phyloP scores from a whole-genome alignment of 1,284 basidiomycete species.

The Sutorius eximius region DNA sequence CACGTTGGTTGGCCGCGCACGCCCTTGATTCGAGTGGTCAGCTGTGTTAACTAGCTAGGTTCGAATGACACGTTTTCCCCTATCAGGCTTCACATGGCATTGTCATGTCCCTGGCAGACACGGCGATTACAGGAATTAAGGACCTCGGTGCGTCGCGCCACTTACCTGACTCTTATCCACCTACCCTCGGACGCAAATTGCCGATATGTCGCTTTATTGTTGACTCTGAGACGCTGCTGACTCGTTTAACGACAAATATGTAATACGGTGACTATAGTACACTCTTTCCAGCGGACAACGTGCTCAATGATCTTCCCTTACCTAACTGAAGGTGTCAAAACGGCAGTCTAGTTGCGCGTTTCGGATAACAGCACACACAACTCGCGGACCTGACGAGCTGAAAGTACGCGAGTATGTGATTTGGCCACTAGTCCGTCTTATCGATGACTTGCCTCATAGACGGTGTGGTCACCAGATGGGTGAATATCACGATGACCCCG shows the following conservation, averaged over 20 bases:
- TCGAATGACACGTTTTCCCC: not conserved
- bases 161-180: not conserved
- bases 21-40: not conserved
- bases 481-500: not conserved
- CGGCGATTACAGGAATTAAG: not conserved
- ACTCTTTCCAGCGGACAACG: conserved; percentile 5
- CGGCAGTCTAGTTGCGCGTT: not conserved
- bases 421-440: too few species aligned
- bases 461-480: not conserved
- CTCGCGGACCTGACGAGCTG: not conserved
- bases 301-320: conserved; percentile 9
- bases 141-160: not conserved
- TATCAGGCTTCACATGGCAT: not conserved
- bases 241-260: conserved; percentile 4
- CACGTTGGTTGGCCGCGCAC: not conserved
- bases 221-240: not conserved
- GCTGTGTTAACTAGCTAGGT: not conserved
- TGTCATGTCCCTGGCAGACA: conserved; percentile 1
- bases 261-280: not conserved
- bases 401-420: not conserved
- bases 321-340: not conserved
- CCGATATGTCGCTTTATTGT: not conserved
- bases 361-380: not conserved
- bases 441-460: too few species aligned
- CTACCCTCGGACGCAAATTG: not conserved